Percentiles rank a stretch among this genome's conserved stretches.
Evolutionary conservation across 2,329 filamentous ascomycete species (phyloP).

Genomic region (Grosmannia clavigera): DNA sequence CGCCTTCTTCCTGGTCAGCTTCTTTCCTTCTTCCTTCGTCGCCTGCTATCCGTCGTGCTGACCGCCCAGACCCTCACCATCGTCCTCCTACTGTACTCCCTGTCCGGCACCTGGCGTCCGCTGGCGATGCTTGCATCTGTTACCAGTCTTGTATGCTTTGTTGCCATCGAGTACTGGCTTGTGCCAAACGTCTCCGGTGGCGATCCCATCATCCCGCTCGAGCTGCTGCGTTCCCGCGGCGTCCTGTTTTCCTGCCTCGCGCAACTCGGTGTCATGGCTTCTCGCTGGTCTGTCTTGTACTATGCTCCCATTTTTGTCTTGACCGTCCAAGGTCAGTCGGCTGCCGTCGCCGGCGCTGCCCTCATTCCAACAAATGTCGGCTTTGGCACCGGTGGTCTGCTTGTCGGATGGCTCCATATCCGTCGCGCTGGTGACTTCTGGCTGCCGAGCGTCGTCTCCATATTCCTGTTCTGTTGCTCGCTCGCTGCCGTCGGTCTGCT

Average conservation of each 20-base stretch:
- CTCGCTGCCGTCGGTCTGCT: conserved; percentile 40
- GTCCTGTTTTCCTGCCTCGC: conserved; percentile 62
- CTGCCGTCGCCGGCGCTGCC: conserved; percentile 60
- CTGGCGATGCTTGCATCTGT: conserved; percentile 49
- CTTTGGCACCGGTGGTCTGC: conserved; percentile 60
- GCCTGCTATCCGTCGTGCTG: neutral
- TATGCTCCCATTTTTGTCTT: conserved; percentile 72
- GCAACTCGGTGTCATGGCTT: conserved; percentile 67
- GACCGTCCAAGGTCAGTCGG: conserved; percentile 57
- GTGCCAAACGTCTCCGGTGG: conserved; percentile 27
- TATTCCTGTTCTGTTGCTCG: conserved; percentile 42
- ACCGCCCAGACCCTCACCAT: conserved; percentile 44
- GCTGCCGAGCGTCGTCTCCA: conserved; percentile 45
- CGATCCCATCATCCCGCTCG: conserved; percentile 65
- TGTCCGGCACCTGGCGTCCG: conserved; percentile 50
- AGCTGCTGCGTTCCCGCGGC: conserved; percentile 55
- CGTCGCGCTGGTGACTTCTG: conserved; percentile 63
- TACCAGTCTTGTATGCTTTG: conserved; percentile 36
- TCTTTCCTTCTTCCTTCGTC: neutral
- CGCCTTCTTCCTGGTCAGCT: conserved; percentile 48
- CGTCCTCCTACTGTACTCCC: conserved; percentile 56
- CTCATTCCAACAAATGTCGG: conserved; percentile 72
- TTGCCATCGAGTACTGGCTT: conserved; percentile 44
- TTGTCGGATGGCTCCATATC: conserved; percentile 67
- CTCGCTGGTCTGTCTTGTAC: conserved; percentile 70